Evolutionary conservation across 1,284 basidiomycete species (phyloP).

Genomic region (Pseudozyma sp.): DNA sequence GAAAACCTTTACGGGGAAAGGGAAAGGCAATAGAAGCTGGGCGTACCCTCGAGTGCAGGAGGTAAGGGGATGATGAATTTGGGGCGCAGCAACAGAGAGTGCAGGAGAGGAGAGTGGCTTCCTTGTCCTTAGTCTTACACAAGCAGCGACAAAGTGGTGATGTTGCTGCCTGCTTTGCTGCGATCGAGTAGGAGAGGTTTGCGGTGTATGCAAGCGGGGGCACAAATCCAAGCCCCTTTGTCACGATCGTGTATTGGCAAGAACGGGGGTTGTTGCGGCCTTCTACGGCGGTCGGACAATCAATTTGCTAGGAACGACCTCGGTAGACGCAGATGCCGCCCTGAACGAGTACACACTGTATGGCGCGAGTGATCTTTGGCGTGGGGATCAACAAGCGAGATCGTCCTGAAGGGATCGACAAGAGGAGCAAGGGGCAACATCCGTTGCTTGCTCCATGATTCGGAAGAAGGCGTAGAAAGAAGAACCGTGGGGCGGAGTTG

Average conservation of each 20-base stretch:
- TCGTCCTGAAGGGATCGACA: background rate
- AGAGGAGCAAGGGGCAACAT: too few species aligned
- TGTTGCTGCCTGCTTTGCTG: too few species aligned
- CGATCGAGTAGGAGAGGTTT: too few species aligned
- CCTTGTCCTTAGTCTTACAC: background rate
- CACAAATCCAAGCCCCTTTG: too few species aligned
- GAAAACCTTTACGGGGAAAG: background rate
- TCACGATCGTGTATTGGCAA: too few species aligned
- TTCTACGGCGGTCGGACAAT: background rate
- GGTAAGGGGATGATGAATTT: conserved; percentile 1
- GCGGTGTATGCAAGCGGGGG: too few species aligned
- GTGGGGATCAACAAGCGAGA: background rate
- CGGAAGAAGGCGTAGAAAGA: background rate
- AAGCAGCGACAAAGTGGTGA: background rate
- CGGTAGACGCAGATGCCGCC: background rate
- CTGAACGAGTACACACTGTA: too few species aligned
- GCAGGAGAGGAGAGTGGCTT: background rate
- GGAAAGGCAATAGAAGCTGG: conserved; percentile 3
- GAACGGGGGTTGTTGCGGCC: too few species aligned
- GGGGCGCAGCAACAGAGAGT: background rate
- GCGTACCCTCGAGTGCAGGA: background rate
- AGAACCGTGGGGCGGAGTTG: background rate
- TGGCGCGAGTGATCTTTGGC: background rate
- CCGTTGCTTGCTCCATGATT: background rate
- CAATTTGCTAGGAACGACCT: background rate